Evolutionary conservation across 495 filamentous ascomycete genomes (phyloP).

Genomic region (Cercophora newfieldiana): DNA sequence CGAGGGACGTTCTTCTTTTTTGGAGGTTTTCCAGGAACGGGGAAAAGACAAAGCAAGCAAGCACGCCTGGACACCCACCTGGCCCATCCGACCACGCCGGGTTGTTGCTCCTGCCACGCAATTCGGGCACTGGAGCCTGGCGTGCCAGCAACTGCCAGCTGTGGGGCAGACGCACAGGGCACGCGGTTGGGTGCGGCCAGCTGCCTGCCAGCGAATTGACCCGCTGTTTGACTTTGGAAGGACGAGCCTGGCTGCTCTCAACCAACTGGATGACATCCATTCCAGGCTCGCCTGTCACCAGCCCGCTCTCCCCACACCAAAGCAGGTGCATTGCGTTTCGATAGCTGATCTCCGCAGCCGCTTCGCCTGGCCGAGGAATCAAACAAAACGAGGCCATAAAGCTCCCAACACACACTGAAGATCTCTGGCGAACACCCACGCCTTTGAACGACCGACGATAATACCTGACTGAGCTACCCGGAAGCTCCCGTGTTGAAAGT

Average conservation of each 20-base stretch:
- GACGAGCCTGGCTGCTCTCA: background rate
- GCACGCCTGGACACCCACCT: background rate
- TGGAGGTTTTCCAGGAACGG: background rate
- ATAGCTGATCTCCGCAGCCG: constrained; percentile 6
- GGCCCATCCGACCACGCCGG: background rate
- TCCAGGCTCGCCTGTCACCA: background rate
- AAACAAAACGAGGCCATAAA: background rate
- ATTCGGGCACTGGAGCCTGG: background rate
- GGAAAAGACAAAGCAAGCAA: background rate
- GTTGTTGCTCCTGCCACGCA: background rate
- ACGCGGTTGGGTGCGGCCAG: background rate
- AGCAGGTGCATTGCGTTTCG: constrained; percentile 3
- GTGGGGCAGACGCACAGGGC: background rate
- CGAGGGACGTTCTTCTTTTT: background rate
- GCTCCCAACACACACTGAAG: background rate
- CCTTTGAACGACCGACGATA: background rate
- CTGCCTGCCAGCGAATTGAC: background rate
- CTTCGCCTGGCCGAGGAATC: background rate
- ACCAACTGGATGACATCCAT: background rate
- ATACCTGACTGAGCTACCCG: background rate
- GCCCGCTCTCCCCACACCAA: background rate
- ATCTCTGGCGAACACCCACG: background rate
- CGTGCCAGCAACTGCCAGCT: background rate
- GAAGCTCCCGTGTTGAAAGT: background rate
- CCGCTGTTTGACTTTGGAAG: background rate